phyloP scores from a whole-genome alignment of 176 grass and related monocot genomes.

The Musa acuminata region DNA sequence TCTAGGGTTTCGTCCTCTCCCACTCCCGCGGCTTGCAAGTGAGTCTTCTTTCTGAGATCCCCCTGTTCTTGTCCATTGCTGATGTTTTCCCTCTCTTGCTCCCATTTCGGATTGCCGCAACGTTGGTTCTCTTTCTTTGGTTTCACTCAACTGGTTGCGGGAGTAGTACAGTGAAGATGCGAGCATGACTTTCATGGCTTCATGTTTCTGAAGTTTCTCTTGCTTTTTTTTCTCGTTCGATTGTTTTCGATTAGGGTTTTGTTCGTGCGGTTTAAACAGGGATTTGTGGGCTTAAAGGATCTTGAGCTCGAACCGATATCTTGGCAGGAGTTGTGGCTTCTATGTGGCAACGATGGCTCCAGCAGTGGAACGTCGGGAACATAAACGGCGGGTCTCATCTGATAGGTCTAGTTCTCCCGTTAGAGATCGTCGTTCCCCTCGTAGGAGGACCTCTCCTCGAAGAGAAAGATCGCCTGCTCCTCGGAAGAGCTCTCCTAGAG shows the following conservation, averaged over 20 bases:
- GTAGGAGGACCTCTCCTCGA: conserved; percentile 32
- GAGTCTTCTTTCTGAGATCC: not conserved
- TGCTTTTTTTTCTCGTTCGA: not conserved
- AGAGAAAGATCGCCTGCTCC: conserved; percentile 42
- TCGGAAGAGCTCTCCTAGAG: conserved; percentile 28
- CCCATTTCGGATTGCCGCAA: not conserved
- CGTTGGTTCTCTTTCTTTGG: not conserved
- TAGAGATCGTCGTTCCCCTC: conserved; percentile 31
- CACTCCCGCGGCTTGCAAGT: not conserved
- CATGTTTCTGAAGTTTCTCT: not conserved
- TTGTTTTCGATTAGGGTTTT: not conserved
- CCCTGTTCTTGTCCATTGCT: not conserved
- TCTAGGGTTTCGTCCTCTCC: not conserved
- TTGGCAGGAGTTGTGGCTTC: not conserved
- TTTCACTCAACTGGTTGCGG: not conserved
- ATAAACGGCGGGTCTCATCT: conserved; percentile 20
- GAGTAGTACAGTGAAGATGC: not conserved
- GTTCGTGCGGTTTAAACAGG: not conserved
- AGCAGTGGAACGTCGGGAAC: conserved; percentile 47
- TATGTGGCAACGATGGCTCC: conserved; percentile 38
- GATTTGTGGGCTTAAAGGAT: not conserved
- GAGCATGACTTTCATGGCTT: not conserved
- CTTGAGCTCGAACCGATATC: not conserved
- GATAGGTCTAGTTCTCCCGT: conserved; percentile 41
- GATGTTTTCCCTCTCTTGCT: not conserved